Base-by-base conservation (phyloP, 2,329 filamentous ascomycete species). In the Aspergillus luchuensis region DNA sequence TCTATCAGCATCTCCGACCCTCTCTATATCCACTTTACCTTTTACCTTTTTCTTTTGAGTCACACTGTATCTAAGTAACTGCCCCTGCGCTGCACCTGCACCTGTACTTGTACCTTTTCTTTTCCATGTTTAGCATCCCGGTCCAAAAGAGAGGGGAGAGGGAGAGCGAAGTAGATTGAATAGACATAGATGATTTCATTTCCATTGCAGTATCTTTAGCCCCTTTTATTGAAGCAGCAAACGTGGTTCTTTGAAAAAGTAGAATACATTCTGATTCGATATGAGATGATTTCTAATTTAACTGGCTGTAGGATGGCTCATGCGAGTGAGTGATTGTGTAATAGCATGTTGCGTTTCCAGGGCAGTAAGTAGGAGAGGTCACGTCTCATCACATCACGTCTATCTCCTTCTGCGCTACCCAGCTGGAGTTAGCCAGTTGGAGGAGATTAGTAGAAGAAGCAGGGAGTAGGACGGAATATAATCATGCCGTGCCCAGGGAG, bases 171-270 rank as follows among this genome's bases (percentile, higher is more conserved):
- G 47, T 30, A 50, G 47, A 50, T 33, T 33, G 13, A 50, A 50
- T 50, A 33, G 25, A 50, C 25, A 50, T 49, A 49, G 19, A 13
- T 56, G 39, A 48, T 17, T 56, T 49, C 28, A 13, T 17, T 58
- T 48, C n/a, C 30, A 36, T 19, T 19, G 17, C 17, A 19, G 17
- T 19, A 19, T 19, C 17, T 19, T 19, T 19, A 19, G 17, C 17
- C 17, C 17, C 1, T 19, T 19, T 19, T 19, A 19, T 19, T 19
- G 17, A 19, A 2, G 17, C 2, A 19, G 17, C 17, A 19, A 19
- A 19, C 17, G 17, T 19, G 2, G 17, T 19, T 19, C 17, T 19
- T 19, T 19, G 1, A 2, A 19, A 19, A 19, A 19, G 17, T 19
- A 19, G 17, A 19, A 19, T 19, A 19, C 17, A 19, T 19, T 43